Percentiles rank a stretch among this genome's conserved stretches.
Evolutionary conservation across 768 basidiomycete genomes (phyloP).

Genomic region (Thelephora ganbajun): DNA sequence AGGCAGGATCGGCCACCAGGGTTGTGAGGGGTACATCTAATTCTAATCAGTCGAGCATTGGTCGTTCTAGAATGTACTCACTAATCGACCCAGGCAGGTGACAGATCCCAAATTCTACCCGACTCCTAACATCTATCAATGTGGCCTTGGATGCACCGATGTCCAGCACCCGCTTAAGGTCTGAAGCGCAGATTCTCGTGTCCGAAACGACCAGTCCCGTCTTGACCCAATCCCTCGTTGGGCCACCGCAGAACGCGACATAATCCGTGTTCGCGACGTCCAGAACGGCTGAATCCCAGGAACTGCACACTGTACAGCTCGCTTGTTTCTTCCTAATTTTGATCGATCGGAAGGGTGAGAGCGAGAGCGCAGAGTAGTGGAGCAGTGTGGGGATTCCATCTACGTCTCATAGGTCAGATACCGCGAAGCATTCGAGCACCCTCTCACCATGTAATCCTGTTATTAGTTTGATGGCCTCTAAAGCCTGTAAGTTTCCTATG

Average conservation of each 20-base stretch:
- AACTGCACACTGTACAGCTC: conserved; percentile 67
- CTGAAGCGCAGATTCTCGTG: conserved; percentile 30
- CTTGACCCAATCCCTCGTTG: conserved; percentile 48
- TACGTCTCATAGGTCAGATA: conserved; percentile 12
- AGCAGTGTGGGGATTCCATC: conserved; percentile 53
- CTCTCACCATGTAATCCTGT: conserved; percentile 48
- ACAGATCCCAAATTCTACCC: conserved; percentile 78
- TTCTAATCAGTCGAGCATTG: not conserved
- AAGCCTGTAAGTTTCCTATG: conserved; percentile 81
- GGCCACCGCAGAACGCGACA: conserved; percentile 75
- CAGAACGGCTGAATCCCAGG: conserved; percentile 26
- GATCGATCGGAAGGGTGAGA: conserved; percentile 67
- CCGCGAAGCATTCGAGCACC: not conserved
- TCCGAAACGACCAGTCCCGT: conserved; percentile 28
- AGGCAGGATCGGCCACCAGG: conserved; percentile 47
- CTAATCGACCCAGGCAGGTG: conserved; percentile 61
- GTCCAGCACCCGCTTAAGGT: conserved; percentile 27
- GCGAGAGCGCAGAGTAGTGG: conserved; percentile 57
- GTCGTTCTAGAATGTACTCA: conserved; percentile 22
- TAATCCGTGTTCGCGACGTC: conserved; percentile 56
- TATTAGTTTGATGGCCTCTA: conserved; percentile 76
- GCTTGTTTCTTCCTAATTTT: conserved; percentile 62
- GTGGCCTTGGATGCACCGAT: conserved; percentile 10
- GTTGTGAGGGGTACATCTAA: conserved; percentile 63
- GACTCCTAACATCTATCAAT: conserved; percentile 71